Conservation (phyloP, 768 basidiomycete genomes). For the Suillus variegatus region DNA sequence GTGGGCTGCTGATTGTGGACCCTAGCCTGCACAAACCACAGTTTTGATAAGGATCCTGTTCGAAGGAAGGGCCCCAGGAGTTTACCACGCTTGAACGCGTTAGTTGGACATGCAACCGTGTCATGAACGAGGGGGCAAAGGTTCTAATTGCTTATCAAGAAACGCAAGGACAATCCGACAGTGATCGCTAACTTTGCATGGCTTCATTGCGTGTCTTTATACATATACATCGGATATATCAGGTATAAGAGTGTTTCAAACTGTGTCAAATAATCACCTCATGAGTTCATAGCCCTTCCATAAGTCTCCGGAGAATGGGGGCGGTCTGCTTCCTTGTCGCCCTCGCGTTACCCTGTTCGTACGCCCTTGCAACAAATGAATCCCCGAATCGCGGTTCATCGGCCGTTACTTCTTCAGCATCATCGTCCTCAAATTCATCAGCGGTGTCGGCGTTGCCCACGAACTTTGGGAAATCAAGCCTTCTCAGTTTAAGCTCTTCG, state of each 20-base stretch:
- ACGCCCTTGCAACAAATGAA: constrained; percentile 44
- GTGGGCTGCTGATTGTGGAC: neutral
- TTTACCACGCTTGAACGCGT: neutral
- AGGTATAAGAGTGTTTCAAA: neutral
- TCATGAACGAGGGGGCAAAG: neutral
- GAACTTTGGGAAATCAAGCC: constrained; percentile 28
- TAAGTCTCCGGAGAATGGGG: constrained; percentile 60
- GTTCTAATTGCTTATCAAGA: neutral
- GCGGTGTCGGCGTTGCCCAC: neutral
- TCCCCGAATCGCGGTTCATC: constrained; percentile 26
- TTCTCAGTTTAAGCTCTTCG: constrained; percentile 52
- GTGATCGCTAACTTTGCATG: neutral
- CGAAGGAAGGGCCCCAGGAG: neutral
- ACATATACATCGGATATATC: neutral
- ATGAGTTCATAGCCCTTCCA: constrained; percentile 40
- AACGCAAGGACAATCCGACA: neutral
- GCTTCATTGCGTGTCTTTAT: neutral
- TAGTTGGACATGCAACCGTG: neutral
- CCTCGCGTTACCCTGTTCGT: constrained; percentile 64
- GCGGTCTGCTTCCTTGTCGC: constrained; percentile 69
- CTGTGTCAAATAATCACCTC: neutral
- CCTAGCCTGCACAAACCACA: neutral
- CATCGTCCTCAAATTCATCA: constrained; percentile 17
- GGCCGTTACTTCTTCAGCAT: constrained; percentile 9
- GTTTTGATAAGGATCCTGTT: neutral